Evolutionary conservation across 805 yeast species (phyloP), one percentile per base, ranked within the genome.

Genomic region (Ogataea paradorogensis): DNA sequence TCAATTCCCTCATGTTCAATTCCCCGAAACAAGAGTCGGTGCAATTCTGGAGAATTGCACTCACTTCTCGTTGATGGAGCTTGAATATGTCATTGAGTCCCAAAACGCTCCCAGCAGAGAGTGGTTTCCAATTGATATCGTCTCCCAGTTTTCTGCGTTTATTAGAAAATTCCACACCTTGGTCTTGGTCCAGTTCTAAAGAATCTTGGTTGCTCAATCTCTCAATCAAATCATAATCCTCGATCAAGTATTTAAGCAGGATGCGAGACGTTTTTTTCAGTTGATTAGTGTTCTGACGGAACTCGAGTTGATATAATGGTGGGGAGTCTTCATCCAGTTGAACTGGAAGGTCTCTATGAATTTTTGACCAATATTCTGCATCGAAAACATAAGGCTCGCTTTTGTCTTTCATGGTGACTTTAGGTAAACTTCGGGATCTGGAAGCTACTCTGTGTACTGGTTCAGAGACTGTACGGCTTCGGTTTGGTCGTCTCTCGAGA

Each of bases 91-190:
- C 56, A 33, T 49, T 47, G 15, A 54, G 34, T 9, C 55, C 55
- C 38, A 51, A 37, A 10, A 52, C 42, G n/a, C 42, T 44, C 7
- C 56, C 55, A 5, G 49, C 49, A 1, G 55, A 29, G 9, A 45
- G 37, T 9, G 57, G 53, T 32, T 48, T 47, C 59, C 59, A 55
- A 21, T 50, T 40, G 25, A 55, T 55, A 14, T 46, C 48, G 35
- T 55, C 59, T 4, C 59, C 59, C 13, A 50, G 29, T 30, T 52
- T 55, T 23, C 59, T 26, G 13, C 59, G 35, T 32, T 47, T 46
- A 35, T 33, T 43, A 25, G 42, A 33, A 7, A 37, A 20, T 13
- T 45, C 47, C 4, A 26, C 15, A 27, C 15, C 14, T 11, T 29
- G 24, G 5, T 36, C 40, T 3, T 16, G 11, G 1, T 30, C 15